Evolutionary conservation across 2,329 filamentous ascomycete genomes (phyloP), one percentile per base, ranked within the genome.

Genomic region (Monosporascus sp.): DNA sequence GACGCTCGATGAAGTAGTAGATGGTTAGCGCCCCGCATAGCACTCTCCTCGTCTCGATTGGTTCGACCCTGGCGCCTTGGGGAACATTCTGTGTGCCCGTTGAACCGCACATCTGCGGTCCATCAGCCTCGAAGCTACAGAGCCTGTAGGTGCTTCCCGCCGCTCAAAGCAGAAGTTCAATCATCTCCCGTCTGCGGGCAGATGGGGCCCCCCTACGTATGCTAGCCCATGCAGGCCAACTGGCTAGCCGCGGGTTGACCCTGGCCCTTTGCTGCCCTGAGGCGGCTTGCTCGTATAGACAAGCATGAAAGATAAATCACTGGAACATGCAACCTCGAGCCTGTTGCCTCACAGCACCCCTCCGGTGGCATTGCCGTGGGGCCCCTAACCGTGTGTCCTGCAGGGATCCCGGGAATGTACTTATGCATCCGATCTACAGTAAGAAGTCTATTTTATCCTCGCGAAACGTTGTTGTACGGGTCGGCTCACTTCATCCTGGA

Each of bases 301-400:
- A 60, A 58, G 62, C 64, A 67, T 66, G 57, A 57, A 61, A 49
- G 52, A 56, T 57, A 59, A 63, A 68, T 68, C 65, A 68, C 65
- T 65, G 65, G 66, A 65, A 63, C 63, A 62, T 58, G 58, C 50
- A 43, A 20, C 47, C 9, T 53, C 58, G 57, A 61, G 50, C 59
- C 64, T 62, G 63, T 65, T 64, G 53, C 57, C 56, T 62, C 55
- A 60, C 62, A 62, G 59, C 56, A 55, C 54, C 61, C 59, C 59
- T 60, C 54, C 58, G 56, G 54, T 59, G 57, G 54, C 57, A 57
- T 57, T 51, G 49, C 53, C 52, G 18, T 48, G 7, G 7, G 41
- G 50, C 44, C 50, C 56, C 55, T 35, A 14, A 17, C 14, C 20
- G 57, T 51, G 56, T 58, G 59, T 57, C 60, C 58, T 61, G 58